Conservation (phyloP, 192 early-diverging fungal genomes). For the Linnemannia hyalina region DNA sequence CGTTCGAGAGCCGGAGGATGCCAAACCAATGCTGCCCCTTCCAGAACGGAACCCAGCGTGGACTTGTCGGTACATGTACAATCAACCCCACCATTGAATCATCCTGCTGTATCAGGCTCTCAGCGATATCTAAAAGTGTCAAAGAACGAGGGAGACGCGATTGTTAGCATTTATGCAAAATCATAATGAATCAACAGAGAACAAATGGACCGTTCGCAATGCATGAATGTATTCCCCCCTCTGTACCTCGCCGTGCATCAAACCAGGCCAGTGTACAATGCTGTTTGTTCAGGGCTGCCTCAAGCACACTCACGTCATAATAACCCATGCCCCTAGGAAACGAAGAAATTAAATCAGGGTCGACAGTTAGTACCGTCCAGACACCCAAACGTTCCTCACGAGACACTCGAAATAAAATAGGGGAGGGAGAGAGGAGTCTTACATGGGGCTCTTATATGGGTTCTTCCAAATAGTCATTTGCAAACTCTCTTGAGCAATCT, state of each 20-base stretch:
- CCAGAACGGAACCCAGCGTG: conserved; percentile 52
- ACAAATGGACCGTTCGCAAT: background rate
- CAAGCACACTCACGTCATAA: conserved; percentile 51
- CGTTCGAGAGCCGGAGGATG: conserved; percentile 41
- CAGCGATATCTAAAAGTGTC: conserved; percentile 27
- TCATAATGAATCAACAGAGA: background rate
- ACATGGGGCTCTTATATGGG: conserved; percentile 54
- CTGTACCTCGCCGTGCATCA: conserved; percentile 41
- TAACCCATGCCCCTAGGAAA: conserved; percentile 42
- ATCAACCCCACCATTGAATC: conserved; percentile 49
- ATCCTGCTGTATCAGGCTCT: conserved; percentile 46
- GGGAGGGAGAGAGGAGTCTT: background rate
- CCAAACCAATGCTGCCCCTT: conserved; percentile 55
- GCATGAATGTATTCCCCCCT: background rate
- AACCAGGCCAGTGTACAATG: conserved; percentile 47
- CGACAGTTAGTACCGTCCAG: background rate
- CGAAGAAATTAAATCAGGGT: background rate
- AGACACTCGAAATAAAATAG: background rate
- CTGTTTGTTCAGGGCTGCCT: conserved; percentile 46
- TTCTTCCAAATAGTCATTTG: conserved; percentile 51
- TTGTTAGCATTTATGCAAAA: background rate
- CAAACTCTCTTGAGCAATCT: conserved; percentile 38
- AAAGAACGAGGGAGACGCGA: background rate
- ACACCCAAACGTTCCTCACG: background rate
- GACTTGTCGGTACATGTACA: conserved; percentile 39